phyloP scores from a whole-genome alignment of 2,329 filamentous ascomycete species.

The Trichoderma polysporum region DNA sequence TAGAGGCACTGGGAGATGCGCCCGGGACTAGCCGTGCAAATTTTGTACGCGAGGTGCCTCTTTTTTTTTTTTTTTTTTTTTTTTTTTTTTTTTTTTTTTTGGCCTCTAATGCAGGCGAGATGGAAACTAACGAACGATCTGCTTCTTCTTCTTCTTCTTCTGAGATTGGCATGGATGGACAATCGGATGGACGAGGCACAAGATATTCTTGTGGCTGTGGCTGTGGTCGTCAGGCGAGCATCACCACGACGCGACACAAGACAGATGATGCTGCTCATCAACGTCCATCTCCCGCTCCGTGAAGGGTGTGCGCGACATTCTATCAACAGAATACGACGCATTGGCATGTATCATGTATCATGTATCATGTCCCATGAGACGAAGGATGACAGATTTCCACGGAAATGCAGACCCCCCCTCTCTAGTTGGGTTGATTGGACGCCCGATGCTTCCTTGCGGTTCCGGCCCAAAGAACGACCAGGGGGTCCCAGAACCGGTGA shows the following conservation, averaged over 20 bases:
- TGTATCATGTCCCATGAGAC: background rate
- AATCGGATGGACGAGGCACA: background rate
- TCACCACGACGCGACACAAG: too few species aligned
- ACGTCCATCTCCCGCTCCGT: too few species aligned
- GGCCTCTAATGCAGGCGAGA: background rate
- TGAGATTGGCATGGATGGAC: background rate
- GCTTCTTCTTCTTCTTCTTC: background rate
- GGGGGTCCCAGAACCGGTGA: constrained; percentile 10
- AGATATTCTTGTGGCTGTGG: background rate
- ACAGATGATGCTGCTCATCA: background rate
- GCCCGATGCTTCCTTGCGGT: background rate
- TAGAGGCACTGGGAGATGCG: background rate
- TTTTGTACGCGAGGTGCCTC: too few species aligned
- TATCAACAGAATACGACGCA: too few species aligned
- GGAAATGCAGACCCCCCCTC: constrained; percentile 1
- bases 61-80: background rate
- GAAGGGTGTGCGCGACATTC: too few species aligned
- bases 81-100: background rate
- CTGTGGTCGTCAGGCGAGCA: too few species aligned
- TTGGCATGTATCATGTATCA: background rate
- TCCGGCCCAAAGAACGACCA: background rate
- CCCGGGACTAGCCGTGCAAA: background rate
- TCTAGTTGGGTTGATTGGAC: background rate
- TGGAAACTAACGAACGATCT: background rate
- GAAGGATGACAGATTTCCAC: background rate